A percentile compares a stretch with the other conserved stretches of the same genome.
These are phyloP conservation scores for Choanephora cucurbitarum DNA, from an alignment of 371 early-diverging fungal species.

Conservation along the genomic window DNA sequence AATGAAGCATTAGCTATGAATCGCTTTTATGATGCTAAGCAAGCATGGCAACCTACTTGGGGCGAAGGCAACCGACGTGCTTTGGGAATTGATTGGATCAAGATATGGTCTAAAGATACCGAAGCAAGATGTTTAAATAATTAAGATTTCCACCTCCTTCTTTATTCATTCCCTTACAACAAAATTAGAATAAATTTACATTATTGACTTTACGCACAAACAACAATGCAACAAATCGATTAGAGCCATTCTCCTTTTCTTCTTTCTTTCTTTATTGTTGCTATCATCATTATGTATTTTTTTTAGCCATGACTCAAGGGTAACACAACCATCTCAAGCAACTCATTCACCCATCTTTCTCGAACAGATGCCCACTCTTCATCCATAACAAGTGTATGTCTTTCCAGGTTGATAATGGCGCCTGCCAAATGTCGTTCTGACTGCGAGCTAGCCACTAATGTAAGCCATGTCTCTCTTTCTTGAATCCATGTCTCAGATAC, in stretches of 20 bases:
- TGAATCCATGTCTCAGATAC: constrained; percentile 50
- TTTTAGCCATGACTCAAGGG: constrained; percentile 42
- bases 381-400: constrained; percentile 52
- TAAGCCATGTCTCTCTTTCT: constrained; percentile 54
- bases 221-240: too few species aligned
- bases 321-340: constrained; percentile 48
- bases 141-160: not conserved
- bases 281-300: not conserved
- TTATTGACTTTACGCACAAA: too few species aligned
- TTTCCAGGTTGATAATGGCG: constrained; percentile 46
- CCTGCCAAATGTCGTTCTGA: constrained; percentile 52
- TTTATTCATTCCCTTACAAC: too few species aligned
- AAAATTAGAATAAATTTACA: too few species aligned
- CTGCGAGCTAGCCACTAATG: constrained; percentile 42
- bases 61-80: constrained; percentile 52
- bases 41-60: constrained; percentile 62
- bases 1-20: constrained; percentile 50
- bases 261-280: not conserved
- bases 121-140: not conserved
- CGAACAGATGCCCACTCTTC: constrained; percentile 34
- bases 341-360: constrained; percentile 46
- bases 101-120: constrained; percentile 44
- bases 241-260: not conserved
- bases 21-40: constrained; percentile 48
- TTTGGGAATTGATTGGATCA: constrained; percentile 61